Base-by-base conservation (phyloP, 2,329 filamentous ascomycete species). In the Stromatinia cepivora region DNA sequence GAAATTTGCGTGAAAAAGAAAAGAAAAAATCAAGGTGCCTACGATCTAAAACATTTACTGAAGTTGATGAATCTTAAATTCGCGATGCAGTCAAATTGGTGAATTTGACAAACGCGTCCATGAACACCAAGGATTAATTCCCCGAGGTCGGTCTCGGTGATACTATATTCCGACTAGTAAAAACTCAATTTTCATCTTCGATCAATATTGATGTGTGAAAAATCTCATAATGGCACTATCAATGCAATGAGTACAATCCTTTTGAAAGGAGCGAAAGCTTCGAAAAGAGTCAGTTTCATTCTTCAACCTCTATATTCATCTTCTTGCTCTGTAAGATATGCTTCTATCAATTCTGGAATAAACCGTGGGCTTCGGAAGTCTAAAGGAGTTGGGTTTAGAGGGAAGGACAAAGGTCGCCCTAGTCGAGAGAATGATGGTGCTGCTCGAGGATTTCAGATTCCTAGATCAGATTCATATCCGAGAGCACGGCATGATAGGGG, bases 331-430 rank as follows among this genome's bases (percentile, higher is more conserved):
- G 53, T 56, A n/a, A 83, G 84, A 70, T 76, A 81, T 76, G 84
- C 85, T 31, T 89, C 88, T 54, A 83, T 92, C 53, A 86, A 83
- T 70, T 90, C 90, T 13, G 90, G 90, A 56, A 93, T 93, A 75
- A 86, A 88, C 73, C 83, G 85, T 58, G 90, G 90, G 20, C 82
- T 92, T 67, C 86, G 88, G 76, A 81, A 78, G 79, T 86, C 73
- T 73, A 83, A 76, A 74, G 78, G 78, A 25, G 69, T 75, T 66
- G 77, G 73, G 13, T 76, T 78, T 53, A 73, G 75, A 54, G 73
- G 72, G 36, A 74, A 71, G 61, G 70, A 72, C 10, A 72, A 68
- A 53, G 57, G 28, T 17, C 50, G 52, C 42, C n/a, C 59, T 9
- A 53, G 25, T 63, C 66, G 57, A n/a, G 36, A 46, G 4, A 7